These are phyloP conservation scores for Rosa rugosa DNA, from an alignment of 306 rosid species.

Conservation along the genomic window DNA sequence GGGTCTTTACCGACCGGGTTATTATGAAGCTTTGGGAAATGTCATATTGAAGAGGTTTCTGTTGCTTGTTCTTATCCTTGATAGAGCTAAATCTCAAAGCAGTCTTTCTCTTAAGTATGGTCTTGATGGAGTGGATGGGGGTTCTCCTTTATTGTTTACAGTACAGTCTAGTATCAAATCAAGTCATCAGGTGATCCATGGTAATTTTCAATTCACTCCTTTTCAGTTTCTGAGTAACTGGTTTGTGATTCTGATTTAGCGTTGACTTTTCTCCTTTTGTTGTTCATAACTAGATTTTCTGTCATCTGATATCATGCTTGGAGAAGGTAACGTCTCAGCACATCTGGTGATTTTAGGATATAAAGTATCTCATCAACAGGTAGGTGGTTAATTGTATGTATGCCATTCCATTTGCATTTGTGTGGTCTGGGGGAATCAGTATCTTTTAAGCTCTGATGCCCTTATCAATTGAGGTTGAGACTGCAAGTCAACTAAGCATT, in stretches of 20 bases:
- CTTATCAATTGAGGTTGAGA: conserved; percentile 5
- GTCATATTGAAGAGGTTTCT: conserved; percentile 72
- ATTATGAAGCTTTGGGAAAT: conserved; percentile 83
- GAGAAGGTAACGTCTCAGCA: conserved; percentile 86
- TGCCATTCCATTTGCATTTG: neutral
- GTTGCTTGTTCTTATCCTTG: conserved; percentile 74
- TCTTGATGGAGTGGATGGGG: conserved; percentile 92
- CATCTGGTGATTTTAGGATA: conserved; percentile 79
- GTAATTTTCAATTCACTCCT: conserved; percentile 36
- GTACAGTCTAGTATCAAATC: conserved; percentile 64
- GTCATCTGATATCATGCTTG: conserved; percentile 81
- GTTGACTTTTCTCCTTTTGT: conserved; percentile 44
- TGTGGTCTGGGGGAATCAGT: neutral
- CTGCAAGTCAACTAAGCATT: neutral
- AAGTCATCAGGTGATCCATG: conserved; percentile 71
- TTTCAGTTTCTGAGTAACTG: conserved; percentile 18
- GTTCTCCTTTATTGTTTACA: conserved; percentile 81
- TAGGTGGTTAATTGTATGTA: conserved; percentile 29
- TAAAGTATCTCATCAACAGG: conserved; percentile 84
- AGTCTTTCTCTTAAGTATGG: conserved; percentile 80
- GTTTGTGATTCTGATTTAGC: conserved; percentile 20
- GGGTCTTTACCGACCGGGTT: conserved; percentile 86
- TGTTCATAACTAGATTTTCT: conserved; percentile 69
- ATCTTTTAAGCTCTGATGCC: neutral
- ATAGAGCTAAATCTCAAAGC: conserved; percentile 82